Conservation (phyloP, 495 filamentous ascomycete genomes). For the Aspergillus biplanus region DNA sequence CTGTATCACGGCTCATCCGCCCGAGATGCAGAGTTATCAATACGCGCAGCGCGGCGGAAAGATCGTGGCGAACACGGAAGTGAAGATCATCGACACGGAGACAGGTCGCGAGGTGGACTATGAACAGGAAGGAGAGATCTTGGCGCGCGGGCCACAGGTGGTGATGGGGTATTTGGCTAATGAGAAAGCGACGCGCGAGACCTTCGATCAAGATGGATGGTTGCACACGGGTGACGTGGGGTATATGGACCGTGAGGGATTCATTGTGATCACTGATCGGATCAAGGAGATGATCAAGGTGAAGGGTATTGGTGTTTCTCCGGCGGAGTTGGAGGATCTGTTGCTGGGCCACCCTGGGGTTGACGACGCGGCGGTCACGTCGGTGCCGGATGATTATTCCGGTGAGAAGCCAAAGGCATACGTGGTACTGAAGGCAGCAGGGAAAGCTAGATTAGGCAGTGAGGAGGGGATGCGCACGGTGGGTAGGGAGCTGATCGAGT, state of each 20-base stretch:
- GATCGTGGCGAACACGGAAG: conserved; percentile 59
- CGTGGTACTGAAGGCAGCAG: conserved; percentile 51
- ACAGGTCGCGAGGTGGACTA: conserved; percentile 47
- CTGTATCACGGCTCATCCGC: conserved; percentile 63
- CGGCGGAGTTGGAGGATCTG: conserved; percentile 70
- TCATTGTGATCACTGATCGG: conserved; percentile 66
- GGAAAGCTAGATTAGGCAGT: neutral
- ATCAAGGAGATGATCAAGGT: conserved; percentile 82
- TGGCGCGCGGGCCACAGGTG: conserved; percentile 57
- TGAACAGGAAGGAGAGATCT: conserved; percentile 63
- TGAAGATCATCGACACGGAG: conserved; percentile 62
- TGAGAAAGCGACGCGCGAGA: conserved; percentile 58
- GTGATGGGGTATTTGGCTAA: conserved; percentile 64
- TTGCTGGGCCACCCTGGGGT: conserved; percentile 60
- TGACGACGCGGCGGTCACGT: conserved; percentile 63
- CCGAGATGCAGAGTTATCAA: conserved; percentile 56
- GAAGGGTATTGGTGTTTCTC: conserved; percentile 71
- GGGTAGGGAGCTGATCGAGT: conserved; percentile 49
- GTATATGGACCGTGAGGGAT: conserved; percentile 52
- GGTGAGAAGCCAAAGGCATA: conserved; percentile 70
- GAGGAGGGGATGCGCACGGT: conserved; percentile 21
- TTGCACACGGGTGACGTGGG: conserved; percentile 73
- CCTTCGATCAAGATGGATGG: conserved; percentile 62
- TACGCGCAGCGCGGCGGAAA: conserved; percentile 62
- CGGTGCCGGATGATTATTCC: conserved; percentile 59